Evolutionary conservation across 805 yeast genomes (phyloP).

Genomic region (Metschnikowia proteae): DNA sequence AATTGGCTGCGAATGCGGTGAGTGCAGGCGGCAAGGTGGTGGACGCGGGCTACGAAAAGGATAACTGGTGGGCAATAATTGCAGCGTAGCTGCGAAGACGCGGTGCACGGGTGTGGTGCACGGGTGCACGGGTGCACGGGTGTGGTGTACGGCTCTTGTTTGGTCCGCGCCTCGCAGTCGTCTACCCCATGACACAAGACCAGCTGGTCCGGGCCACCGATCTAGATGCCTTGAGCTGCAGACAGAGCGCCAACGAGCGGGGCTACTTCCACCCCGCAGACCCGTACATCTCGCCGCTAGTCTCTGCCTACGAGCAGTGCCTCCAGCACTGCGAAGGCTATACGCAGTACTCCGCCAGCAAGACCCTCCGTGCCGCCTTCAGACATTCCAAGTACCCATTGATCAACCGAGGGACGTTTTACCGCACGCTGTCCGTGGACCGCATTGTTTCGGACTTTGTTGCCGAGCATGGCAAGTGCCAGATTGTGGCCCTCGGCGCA

Average conservation of each 20-base stretch:
- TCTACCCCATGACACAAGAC: slow-evolving; percentile 23
- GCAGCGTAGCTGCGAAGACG: not conserved
- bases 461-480: slow-evolving; percentile 28
- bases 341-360: slow-evolving; percentile 34
- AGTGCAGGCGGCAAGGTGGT: slow-evolving; percentile 69
- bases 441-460: slow-evolving; percentile 42
- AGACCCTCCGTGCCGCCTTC: slow-evolving; percentile 39
- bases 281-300: slow-evolving; percentile 29
- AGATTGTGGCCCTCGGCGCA: slow-evolving; percentile 71
- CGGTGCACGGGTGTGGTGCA: not conserved
- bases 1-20: slow-evolving; percentile 64
- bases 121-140: not conserved
- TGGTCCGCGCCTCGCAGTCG: not conserved
- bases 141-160: not conserved
- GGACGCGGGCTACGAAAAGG: slow-evolving; percentile 81
- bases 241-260: slow-evolving; percentile 48
- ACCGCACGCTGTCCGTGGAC: slow-evolving; percentile 55
- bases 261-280: slow-evolving; percentile 45
- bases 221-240: slow-evolving; percentile 65
- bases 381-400: slow-evolving; percentile 52
- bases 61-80: slow-evolving; percentile 78
- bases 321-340: slow-evolving; percentile 40
- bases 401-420: slow-evolving; percentile 67
- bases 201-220: slow-evolving; percentile 56
- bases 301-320: slow-evolving; percentile 34